Evolutionary conservation across 177 flowering plant genomes (phyloP).

Genomic region (Vitis hybrid): DNA sequence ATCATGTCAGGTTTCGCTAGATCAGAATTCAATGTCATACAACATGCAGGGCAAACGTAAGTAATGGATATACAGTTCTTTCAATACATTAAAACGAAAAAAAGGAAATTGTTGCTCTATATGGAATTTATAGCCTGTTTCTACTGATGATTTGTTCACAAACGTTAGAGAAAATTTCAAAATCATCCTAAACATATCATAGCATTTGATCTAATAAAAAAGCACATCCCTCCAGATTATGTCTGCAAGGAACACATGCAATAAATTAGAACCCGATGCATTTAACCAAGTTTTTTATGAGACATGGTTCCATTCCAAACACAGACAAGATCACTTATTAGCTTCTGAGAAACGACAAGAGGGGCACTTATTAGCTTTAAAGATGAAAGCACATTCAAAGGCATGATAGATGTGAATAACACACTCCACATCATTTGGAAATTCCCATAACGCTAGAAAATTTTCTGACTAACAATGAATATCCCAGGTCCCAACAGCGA

Average conservation of each 20-base stretch:
- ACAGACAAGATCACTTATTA: too few species aligned
- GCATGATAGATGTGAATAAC: too few species aligned
- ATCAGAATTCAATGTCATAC: not conserved
- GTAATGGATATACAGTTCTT: not conserved
- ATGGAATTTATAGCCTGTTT: not conserved
- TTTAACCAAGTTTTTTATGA: not conserved
- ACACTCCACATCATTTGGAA: too few species aligned
- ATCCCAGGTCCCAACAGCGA: too few species aligned
- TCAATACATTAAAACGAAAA: not conserved
- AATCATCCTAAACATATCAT: not conserved
- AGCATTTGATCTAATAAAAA: not conserved
- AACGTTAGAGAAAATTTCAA: not conserved
- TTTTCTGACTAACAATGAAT: too few species aligned
- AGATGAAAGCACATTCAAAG: too few species aligned
- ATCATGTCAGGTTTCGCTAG: not conserved
- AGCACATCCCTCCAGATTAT: not conserved
- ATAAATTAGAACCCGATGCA: not conserved
- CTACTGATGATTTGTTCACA: not conserved
- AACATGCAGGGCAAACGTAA: not conserved
- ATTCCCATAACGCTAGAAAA: too few species aligned
- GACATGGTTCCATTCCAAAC: not conserved
- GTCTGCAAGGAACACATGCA: not conserved
- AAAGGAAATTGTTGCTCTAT: not conserved
- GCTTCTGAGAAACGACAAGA: too few species aligned
- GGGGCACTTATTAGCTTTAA: too few species aligned